Evolutionary conservation across 2,329 filamentous ascomycete species (phyloP).

Genomic region (Paecilomyces sp.): DNA sequence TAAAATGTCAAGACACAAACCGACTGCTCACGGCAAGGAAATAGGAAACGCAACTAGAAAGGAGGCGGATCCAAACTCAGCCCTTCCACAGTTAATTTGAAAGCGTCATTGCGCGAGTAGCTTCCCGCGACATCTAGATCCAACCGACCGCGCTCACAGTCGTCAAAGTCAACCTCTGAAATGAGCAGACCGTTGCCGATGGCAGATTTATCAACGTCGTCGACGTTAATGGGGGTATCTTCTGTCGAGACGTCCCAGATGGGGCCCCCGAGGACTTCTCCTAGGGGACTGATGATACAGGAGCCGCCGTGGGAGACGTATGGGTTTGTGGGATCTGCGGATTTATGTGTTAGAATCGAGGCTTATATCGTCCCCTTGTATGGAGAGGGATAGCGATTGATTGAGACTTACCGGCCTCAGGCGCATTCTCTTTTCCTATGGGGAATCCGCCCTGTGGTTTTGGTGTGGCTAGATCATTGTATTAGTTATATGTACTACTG

Average conservation of each 20-base stretch:
- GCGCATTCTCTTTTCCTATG: constrained; percentile 22
- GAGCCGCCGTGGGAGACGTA: constrained; percentile 72
- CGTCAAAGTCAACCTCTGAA: constrained; percentile 76
- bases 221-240: constrained; percentile 42
- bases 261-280: constrained; percentile 71
- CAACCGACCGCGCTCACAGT: constrained; percentile 72
- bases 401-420: constrained; percentile 38
- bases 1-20: neutral
- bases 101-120: constrained; percentile 68
- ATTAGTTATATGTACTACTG: neutral
- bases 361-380: neutral
- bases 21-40: neutral
- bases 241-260: constrained; percentile 61
- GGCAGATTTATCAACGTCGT: constrained; percentile 16
- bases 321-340: constrained; percentile 27
- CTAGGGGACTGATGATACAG: constrained; percentile 70
- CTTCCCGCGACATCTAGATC: constrained; percentile 81
- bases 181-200: constrained; percentile 49
- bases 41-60: constrained; percentile 9
- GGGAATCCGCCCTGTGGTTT: constrained; percentile 4
- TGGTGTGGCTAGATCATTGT: neutral
- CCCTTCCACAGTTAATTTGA: constrained; percentile 53
- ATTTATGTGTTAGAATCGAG: constrained; percentile 1
- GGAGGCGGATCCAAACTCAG: constrained; percentile 55
- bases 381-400: neutral